These are phyloP conservation scores for Arctium lappa DNA, from an alignment of 129 eudicot species.

Conservation along the genomic window DNA sequence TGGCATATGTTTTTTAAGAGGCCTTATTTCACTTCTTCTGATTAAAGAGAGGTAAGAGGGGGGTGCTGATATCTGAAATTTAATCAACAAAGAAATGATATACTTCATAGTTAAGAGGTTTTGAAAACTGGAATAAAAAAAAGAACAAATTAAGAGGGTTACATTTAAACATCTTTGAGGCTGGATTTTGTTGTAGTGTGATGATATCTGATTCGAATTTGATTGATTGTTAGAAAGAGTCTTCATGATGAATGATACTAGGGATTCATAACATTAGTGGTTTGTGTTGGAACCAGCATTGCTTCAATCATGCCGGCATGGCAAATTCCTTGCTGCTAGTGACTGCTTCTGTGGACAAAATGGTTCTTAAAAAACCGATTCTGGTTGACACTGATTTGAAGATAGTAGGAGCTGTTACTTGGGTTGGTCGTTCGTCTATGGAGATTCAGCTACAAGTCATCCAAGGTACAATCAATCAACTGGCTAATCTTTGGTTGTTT, in stretches of 20 bases:
- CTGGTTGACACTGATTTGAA: constrained; percentile 60
- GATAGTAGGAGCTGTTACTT: constrained; percentile 81
- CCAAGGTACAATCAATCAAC: constrained; percentile 46
- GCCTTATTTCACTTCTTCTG: too few relatives aligned
- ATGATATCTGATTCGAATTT: not conserved
- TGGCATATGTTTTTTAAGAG: too few relatives aligned
- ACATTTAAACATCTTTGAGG: not conserved
- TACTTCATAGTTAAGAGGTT: too few relatives aligned
- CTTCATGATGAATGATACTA: too few relatives aligned
- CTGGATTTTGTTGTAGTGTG: not conserved
- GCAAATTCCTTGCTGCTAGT: constrained; percentile 71
- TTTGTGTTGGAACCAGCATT: constrained; percentile 57
- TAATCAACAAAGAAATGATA: too few relatives aligned
- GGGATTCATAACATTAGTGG: not conserved
- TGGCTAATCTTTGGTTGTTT: not conserved
- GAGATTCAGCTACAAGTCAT: constrained; percentile 81
- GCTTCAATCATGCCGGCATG: constrained; percentile 55
- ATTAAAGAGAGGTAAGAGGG: too few relatives aligned
- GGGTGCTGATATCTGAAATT: too few relatives aligned
- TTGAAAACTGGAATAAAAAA: too few relatives aligned
- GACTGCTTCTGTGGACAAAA: constrained; percentile 95
- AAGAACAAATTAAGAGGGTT: too few relatives aligned
- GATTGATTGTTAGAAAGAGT: not conserved
- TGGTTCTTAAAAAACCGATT: constrained; percentile 83
- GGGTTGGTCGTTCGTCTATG: constrained; percentile 98